Percentiles rank a stretch among this genome's conserved stretches.
Conservation (phyloP, 768 basidiomycete species). For the Leccinum disarticulatum region DNA sequence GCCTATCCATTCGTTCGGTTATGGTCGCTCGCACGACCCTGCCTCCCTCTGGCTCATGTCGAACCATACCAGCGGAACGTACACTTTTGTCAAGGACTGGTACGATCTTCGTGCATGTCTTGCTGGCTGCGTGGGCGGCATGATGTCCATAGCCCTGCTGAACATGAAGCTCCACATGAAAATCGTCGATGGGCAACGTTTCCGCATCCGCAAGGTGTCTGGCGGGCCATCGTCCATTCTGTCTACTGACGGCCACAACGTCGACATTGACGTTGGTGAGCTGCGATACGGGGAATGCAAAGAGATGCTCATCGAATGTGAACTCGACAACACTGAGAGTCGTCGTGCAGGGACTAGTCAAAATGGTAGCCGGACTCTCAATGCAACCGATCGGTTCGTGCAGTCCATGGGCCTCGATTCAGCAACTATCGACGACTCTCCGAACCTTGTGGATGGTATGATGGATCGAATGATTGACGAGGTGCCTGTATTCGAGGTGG, state of each 20-base stretch:
- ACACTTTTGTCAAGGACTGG: constrained; percentile 98
- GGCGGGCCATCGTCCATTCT: constrained; percentile 88
- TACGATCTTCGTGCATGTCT: constrained; percentile 92
- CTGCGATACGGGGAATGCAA: constrained; percentile 94
- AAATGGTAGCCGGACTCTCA: constrained; percentile 41
- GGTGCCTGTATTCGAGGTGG: constrained; percentile 93
- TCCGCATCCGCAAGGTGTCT: constrained; percentile 92
- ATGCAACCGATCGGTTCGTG: constrained; percentile 89
- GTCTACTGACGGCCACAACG: constrained; percentile 88
- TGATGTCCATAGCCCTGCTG: constrained; percentile 92
- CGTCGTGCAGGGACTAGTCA: constrained; percentile 17
- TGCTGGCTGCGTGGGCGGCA: constrained; percentile 92
- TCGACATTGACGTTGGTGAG: constrained; percentile 94
- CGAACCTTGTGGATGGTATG: constrained; percentile 84
- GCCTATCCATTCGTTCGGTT: constrained; percentile 96
- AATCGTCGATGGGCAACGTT: constrained; percentile 85
- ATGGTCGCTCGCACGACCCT: constrained; percentile 95
- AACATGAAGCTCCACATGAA: constrained; percentile 96
- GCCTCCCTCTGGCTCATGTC: constrained; percentile 99
- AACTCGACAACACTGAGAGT: constrained; percentile 76
- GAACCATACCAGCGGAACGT: constrained; percentile 95
- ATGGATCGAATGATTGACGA: constrained; percentile 98
- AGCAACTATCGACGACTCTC: constrained; percentile 63
- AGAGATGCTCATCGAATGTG: constrained; percentile 93
- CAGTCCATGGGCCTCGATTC: constrained; percentile 82